Base-by-base conservation (phyloP, 805 yeast genomes). In the Nakazawaea ernobii region DNA sequence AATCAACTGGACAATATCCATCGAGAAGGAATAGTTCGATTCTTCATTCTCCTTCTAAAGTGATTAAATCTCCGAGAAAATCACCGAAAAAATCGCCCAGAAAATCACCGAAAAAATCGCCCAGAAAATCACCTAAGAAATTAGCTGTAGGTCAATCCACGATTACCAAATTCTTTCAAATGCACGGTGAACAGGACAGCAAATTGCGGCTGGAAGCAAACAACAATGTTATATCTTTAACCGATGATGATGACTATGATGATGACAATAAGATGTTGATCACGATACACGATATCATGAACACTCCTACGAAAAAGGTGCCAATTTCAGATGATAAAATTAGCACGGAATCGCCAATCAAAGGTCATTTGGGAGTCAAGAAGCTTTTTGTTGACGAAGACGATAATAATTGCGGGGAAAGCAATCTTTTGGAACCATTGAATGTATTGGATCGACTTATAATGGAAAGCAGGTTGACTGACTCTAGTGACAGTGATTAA, bases 41-140 rank as follows among this genome's bases (percentile, higher is more conserved):
- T 38, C 20, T 38, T 13, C 30, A 32, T 24, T 39, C 43, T 20
- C 44, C 37, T 17, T 15, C 26, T n/a, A 35, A 27, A 35, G 39
- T 17, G 10, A 24, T n/a, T 9, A 42, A 28, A 20, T 42, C 45
- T n/a, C 45, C 39, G 6, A 20, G 17, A n/a, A 42, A 42, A 39
- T 26, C 26, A 6, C 24, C 39, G 26, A 42, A 42, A n/a, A 42
- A 35, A 28, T 42, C 45, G n/a, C 29, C 8, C 15, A 15, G 15
- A 20, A 32, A 28, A 30, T 10, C n/a, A 30, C 24, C 39, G 26
- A 42, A 42, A n/a, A 42, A 35, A 28, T 42, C 45, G n/a, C 29
- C 8, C 15, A 15, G 15, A 20, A 32, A 28, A 30, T 10, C n/a
- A 30, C 32, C n/a, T 27, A 35, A 8, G 32, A 33, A 2, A 17